A percentile compares a stretch with the other conserved stretches of the same genome.
These are phyloP conservation scores for Hemerocallis citrina DNA, from an alignment of 106 monocot species.

Conservation along the genomic window DNA sequence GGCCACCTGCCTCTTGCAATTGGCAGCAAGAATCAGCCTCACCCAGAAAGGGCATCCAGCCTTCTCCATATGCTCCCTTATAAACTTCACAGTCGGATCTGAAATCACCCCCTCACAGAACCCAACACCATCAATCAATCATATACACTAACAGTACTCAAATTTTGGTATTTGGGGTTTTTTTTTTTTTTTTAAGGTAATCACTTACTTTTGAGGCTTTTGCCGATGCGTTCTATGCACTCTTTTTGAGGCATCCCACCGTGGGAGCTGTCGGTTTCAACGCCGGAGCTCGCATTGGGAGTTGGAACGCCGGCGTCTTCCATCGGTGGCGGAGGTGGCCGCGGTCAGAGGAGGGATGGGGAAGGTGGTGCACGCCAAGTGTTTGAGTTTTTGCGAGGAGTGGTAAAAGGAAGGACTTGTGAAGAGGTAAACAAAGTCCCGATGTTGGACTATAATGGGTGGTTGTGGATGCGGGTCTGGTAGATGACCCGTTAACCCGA, in stretches of 20 bases:
- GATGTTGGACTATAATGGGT: too few species aligned
- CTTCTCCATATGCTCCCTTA: slow-evolving; percentile 49
- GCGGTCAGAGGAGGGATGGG: too few species aligned
- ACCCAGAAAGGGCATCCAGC: slow-evolving; percentile 53
- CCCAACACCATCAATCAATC: too few species aligned
- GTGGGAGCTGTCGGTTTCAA: background rate
- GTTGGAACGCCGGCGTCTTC: too few species aligned
- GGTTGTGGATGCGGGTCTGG: too few species aligned
- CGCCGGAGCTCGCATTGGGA: background rate
- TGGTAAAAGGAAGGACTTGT: too few species aligned
- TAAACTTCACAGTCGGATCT: slow-evolving; percentile 61
- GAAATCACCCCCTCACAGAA: background rate
- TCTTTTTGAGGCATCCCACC: slow-evolving; percentile 18
- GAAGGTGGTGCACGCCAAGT: too few species aligned
- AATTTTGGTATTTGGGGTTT: background rate
- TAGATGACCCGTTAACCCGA: too few species aligned
- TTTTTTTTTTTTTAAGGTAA: too few species aligned
- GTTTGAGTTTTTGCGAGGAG: too few species aligned
- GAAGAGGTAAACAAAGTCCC: too few species aligned
- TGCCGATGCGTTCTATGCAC: slow-evolving; percentile 15
- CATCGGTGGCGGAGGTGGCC: too few species aligned
- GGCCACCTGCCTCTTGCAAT: slow-evolving; percentile 30
- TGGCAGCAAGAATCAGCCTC: slow-evolving; percentile 25
- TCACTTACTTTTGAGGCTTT: slow-evolving; percentile 13
- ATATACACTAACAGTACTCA: background rate